Evolutionary conservation across 2,329 filamentous ascomycete genomes (phyloP).

Genomic region (Phialemoniopsis sp.): DNA sequence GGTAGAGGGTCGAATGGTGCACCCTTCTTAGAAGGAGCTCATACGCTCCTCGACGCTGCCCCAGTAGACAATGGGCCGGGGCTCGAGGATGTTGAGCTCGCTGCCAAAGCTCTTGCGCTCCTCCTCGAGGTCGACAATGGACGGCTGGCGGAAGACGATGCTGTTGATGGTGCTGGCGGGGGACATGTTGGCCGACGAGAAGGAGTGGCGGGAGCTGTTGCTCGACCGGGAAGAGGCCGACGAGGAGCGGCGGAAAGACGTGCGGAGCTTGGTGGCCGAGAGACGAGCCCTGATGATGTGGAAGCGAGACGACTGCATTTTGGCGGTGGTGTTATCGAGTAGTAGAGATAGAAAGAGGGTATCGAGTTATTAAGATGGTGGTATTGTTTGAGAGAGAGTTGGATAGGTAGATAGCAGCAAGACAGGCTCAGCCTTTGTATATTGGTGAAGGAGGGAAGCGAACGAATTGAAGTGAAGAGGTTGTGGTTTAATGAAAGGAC

Average conservation of each 20-base stretch:
- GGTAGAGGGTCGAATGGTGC: too few species aligned
- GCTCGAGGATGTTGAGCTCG: conserved; percentile 55
- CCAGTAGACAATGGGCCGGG: conserved; percentile 60
- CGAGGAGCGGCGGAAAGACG: conserved; percentile 48
- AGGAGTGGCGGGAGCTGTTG: conserved; percentile 35
- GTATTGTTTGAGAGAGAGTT: not conserved
- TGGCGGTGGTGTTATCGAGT: conserved; percentile 17
- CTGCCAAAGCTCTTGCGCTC: conserved; percentile 48
- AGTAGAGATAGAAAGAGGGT: not conserved
- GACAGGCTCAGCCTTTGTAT: too few species aligned
- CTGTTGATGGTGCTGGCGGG: conserved; percentile 51
- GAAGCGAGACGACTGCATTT: conserved; percentile 45
- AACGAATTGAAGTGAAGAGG: conserved; percentile 18
- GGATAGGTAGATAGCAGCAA: conserved; percentile 12
- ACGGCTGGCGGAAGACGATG: conserved; percentile 54
- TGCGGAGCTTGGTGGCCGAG: conserved; percentile 42
- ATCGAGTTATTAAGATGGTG: conserved; percentile 1
- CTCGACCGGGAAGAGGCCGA: conserved; percentile 35
- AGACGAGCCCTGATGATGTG: conserved; percentile 47
- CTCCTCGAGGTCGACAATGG: conserved; percentile 52
- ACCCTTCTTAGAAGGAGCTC: conserved; percentile 27
- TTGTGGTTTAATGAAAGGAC: conserved; percentile 21
- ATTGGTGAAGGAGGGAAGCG: not conserved
- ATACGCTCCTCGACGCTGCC: conserved; percentile 60
- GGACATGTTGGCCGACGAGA: conserved; percentile 38